Evolutionary conservation across 495 filamentous ascomycete species (phyloP).

Genomic region (Neurospora sp.): DNA sequence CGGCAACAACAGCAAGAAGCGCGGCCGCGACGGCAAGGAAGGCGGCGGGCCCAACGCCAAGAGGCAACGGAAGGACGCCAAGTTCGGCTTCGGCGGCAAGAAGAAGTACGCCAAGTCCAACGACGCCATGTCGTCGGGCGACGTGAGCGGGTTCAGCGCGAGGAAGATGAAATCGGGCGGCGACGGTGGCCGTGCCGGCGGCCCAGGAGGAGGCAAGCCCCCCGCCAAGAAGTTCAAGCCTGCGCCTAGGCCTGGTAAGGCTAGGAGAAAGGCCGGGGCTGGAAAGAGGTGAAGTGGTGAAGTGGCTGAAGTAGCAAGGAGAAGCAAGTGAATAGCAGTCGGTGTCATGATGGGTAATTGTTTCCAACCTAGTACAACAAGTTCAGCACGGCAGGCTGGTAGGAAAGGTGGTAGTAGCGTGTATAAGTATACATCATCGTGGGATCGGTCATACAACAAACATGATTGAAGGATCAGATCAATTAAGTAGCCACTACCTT

Average conservation of each 20-base stretch:
- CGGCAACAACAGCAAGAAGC: constrained; percentile 23
- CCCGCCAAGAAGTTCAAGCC: constrained; percentile 3
- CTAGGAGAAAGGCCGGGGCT: constrained; percentile 24
- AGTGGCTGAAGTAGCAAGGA: neutral
- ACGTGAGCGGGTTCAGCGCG: constrained; percentile 64
- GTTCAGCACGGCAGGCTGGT: neutral
- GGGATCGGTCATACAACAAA: neutral
- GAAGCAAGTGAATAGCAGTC: neutral
- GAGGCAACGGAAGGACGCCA: constrained; percentile 83
- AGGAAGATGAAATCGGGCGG: constrained; percentile 68
- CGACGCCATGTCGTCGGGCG: constrained; percentile 67
- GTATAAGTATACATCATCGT: neutral
- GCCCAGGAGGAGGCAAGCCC: constrained; percentile 12
- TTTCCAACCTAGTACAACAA: neutral
- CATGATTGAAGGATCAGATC: neutral
- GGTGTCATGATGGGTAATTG: neutral
- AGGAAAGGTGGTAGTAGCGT: neutral
- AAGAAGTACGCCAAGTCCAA: constrained; percentile 82
- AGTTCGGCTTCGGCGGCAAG: constrained; percentile 92
- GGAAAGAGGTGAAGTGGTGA: neutral
- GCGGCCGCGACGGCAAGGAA: constrained; percentile 23
- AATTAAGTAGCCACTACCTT: neutral
- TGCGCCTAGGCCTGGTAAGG: constrained; percentile 26
- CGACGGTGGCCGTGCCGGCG: constrained; percentile 4
- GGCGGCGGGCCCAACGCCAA: constrained; percentile 48